A percentile compares a stretch with the other conserved stretches of the same genome.
These are phyloP conservation scores for Serendipita vermifera DNA, from an alignment of 768 basidiomycete genomes.

Conservation along the genomic window DNA sequence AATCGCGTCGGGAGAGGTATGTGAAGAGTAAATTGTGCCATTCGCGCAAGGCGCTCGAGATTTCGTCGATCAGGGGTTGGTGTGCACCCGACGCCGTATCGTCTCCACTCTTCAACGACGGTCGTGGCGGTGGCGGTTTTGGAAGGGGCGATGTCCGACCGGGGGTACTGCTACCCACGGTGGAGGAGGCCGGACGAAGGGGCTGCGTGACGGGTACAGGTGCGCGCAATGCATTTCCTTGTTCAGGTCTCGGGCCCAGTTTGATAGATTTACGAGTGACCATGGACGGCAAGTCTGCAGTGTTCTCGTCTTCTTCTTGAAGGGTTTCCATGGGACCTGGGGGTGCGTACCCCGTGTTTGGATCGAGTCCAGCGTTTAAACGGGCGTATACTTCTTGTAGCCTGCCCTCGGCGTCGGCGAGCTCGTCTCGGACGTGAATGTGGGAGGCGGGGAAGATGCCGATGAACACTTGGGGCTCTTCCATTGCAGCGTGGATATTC, in stretches of 20 bases:
- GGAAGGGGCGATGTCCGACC: slow-evolving; percentile 39
- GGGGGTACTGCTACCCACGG: not conserved
- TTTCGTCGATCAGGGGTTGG: slow-evolving; percentile 94
- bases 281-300: slow-evolving; percentile 22
- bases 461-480: slow-evolving; percentile 52
- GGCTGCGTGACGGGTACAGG: slow-evolving; percentile 55
- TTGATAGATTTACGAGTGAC: slow-evolving; percentile 48
- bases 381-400: slow-evolving; percentile 51
- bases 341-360: slow-evolving; percentile 35
- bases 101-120: slow-evolving; percentile 88
- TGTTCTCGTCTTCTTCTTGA: slow-evolving; percentile 47
- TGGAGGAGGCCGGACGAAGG: slow-evolving; percentile 49
- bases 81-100: slow-evolving; percentile 71
- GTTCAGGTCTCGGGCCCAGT: slow-evolving; percentile 61
- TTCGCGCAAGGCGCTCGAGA: slow-evolving; percentile 89
- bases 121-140: slow-evolving; percentile 72
- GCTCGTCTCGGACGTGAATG: slow-evolving; percentile 72
- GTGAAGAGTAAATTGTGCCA: slow-evolving; percentile 89
- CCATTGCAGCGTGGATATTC: slow-evolving; percentile 10
- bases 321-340: slow-evolving; percentile 41
- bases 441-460: slow-evolving; percentile 90
- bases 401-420: slow-evolving; percentile 77
- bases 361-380: slow-evolving; percentile 27
- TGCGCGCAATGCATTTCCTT: slow-evolving; percentile 57
- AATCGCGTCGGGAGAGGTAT: slow-evolving; percentile 80